Conservation (phyloP, 164 flowering plant genomes). For the Liquidambar formosana region DNA sequence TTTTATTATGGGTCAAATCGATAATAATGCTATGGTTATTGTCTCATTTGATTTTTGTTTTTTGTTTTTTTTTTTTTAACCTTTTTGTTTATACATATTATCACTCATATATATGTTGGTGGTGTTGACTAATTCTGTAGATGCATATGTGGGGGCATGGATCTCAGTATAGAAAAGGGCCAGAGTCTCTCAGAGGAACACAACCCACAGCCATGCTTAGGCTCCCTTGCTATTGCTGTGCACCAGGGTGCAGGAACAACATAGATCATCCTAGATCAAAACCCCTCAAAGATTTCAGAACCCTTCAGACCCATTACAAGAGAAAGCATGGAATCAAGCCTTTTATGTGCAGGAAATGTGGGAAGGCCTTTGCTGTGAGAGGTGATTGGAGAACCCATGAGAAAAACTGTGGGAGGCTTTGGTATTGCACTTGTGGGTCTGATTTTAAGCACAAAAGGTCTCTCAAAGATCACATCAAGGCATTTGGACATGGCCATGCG, state of each 20-base stretch:
- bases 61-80: too few relatives aligned
- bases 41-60: too few relatives aligned
- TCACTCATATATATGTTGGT: too few relatives aligned
- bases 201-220: slow-evolving; percentile 69
- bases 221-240: slow-evolving; percentile 68
- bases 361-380: slow-evolving; percentile 61
- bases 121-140: slow-evolving; percentile 15
- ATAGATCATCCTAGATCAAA: slow-evolving; percentile 60
- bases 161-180: slow-evolving; percentile 68
- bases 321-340: slow-evolving; percentile 69
- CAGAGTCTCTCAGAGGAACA: slow-evolving; percentile 59
- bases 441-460: slow-evolving; percentile 70
- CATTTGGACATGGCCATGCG: slow-evolving; percentile 58
- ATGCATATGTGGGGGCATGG: slow-evolving; percentile 87
- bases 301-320: slow-evolving; percentile 71
- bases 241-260: slow-evolving; percentile 68
- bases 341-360: slow-evolving; percentile 58
- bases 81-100: too few relatives aligned
- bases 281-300: slow-evolving; percentile 64
- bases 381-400: slow-evolving; percentile 75
- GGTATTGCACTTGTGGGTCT: slow-evolving; percentile 66
- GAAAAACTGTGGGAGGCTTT: slow-evolving; percentile 68
- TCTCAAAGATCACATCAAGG: slow-evolving; percentile 60
- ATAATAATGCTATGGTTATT: too few relatives aligned
- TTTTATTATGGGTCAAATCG: too few relatives aligned